These are phyloP conservation scores for Mayamaea pseudoterrestris DNA, from an alignment of 108 stramenopile genomes.

Conservation along the genomic window DNA sequence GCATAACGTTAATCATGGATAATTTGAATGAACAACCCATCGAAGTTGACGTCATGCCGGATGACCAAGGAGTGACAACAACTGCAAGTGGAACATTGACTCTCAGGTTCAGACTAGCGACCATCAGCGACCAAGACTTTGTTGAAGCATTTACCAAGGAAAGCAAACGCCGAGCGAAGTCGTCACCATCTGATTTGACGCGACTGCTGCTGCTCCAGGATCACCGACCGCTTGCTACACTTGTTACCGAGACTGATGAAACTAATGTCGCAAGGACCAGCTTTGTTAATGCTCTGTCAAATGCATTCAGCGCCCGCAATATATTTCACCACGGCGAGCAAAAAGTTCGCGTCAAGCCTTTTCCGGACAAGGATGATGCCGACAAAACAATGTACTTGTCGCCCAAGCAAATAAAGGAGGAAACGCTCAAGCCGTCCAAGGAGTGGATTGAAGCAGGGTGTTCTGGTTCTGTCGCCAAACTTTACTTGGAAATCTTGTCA, in stretches of 20 bases:
- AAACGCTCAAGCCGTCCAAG: constrained; percentile 26
- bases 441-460: constrained; percentile 59
- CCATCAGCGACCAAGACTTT: background rate
- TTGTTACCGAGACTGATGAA: constrained; percentile 8
- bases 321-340: constrained; percentile 2
- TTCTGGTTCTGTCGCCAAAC: constrained; percentile 48
- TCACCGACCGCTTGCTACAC: background rate
- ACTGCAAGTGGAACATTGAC: too few species aligned
- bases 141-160: too few species aligned
- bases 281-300: background rate
- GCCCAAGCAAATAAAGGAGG: constrained; percentile 32
- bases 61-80: too few species aligned
- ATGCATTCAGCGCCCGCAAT: background rate
- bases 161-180: too few species aligned
- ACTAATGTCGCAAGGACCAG: background rate
- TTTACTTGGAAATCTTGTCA: constrained; percentile 54
- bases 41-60: background rate
- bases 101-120: background rate
- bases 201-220: too few species aligned
- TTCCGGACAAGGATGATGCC: constrained; percentile 45
- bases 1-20: background rate
- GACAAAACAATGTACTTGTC: constrained; percentile 66
- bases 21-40: background rate
- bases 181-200: too few species aligned
- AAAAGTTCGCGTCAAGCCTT: constrained; percentile 32